phyloP scores from a whole-genome alignment of 192 early-diverging fungal species.

The Pecoramyces ruminantium region DNA sequence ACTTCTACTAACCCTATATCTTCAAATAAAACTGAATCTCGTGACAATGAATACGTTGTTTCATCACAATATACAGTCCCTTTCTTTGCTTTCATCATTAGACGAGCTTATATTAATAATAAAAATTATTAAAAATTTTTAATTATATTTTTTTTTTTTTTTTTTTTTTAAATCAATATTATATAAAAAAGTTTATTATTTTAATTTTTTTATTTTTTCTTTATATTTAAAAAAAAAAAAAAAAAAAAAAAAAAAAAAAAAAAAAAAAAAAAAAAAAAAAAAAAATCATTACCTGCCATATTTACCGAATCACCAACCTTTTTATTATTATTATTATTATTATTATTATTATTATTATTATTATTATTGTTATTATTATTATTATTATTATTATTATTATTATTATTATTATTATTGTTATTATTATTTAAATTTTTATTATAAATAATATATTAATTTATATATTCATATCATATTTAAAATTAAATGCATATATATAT shows the following conservation, averaged over 20 bases:
- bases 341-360: too few relatives aligned
- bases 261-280: neutral
- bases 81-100: slow-evolving; percentile 17
- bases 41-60: slow-evolving; percentile 21
- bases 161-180: too few relatives aligned
- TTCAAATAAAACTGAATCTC: slow-evolving; percentile 23
- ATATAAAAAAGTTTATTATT: too few relatives aligned
- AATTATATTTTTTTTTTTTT: too few relatives aligned
- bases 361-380: too few relatives aligned
- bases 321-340: neutral
- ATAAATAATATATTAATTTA: too few relatives aligned
- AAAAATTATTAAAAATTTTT: neutral
- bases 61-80: slow-evolving; percentile 23
- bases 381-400: too few relatives aligned
- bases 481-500: too few relatives aligned
- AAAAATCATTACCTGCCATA: neutral
- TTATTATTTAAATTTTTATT: too few relatives aligned
- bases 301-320: neutral
- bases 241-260: neutral
- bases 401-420: too few relatives aligned
- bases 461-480: too few relatives aligned
- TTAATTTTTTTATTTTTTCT: too few relatives aligned
- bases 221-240: neutral
- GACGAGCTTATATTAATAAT: slow-evolving; percentile 33
- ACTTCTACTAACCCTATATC: slow-evolving; percentile 20